Conservation (phyloP, 78 protist species). For the Bigelowiella natans region DNA sequence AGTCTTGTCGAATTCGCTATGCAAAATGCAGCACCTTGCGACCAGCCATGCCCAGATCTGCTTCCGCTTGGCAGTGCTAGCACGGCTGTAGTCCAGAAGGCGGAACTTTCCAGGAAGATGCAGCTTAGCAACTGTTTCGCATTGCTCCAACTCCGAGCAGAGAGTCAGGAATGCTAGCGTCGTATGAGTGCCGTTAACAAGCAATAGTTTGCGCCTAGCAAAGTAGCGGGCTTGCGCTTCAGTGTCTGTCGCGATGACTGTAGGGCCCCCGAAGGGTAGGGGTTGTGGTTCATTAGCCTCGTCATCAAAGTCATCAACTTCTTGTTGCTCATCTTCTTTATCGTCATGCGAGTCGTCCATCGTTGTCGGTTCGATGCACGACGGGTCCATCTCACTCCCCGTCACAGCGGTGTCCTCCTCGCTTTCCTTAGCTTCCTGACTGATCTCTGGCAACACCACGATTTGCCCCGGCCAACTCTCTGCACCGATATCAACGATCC, state of each 20-base stretch:
- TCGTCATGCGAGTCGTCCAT: background rate
- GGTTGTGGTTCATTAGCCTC: background rate
- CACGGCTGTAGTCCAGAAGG: background rate
- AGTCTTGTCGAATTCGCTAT: background rate
- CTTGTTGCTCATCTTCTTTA: background rate
- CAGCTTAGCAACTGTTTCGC: background rate
- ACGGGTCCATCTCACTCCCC: background rate
- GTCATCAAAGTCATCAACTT: no score
- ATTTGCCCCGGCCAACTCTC: slow-evolving; percentile 8
- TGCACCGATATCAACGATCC: background rate
- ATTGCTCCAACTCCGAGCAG: background rate
- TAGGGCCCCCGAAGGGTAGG: background rate
- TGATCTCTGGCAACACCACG: background rate
- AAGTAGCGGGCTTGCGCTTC: background rate
- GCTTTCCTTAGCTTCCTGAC: background rate
- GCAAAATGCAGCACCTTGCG: background rate
- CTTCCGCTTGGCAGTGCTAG: no score
- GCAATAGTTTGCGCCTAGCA: background rate
- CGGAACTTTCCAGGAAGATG: background rate
- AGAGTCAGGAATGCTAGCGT: slow-evolving; percentile 23
- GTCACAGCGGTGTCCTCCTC: background rate
- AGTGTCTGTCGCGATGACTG: background rate
- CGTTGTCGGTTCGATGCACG: background rate
- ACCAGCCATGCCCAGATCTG: slow-evolving; percentile 1
- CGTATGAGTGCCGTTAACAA: slow-evolving; percentile 14